Conservation (phyloP, 768 basidiomycete genomes). For the Tephrocybe sp. region DNA sequence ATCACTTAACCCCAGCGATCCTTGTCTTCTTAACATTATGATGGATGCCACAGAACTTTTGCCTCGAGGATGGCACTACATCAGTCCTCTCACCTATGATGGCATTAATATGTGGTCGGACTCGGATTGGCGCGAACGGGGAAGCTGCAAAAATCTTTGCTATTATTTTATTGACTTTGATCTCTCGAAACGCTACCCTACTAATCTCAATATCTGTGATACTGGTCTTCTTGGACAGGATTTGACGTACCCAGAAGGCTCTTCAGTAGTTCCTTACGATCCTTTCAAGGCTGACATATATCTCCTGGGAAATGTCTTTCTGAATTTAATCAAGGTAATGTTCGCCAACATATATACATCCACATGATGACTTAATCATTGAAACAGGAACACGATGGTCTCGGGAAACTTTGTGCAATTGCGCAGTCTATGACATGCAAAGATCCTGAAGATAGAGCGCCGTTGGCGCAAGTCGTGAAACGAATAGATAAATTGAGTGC, state of each 20-base stretch:
- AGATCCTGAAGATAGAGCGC: not conserved
- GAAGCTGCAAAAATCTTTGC: constrained; percentile 27
- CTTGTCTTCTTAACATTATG: constrained; percentile 29
- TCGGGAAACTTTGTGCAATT: not conserved
- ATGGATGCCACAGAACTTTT: constrained; percentile 29
- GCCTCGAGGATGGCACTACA: constrained; percentile 24
- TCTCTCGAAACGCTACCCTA: constrained; percentile 24
- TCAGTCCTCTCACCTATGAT: constrained; percentile 11
- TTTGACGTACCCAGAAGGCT: constrained; percentile 35
- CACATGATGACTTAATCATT: too few species aligned
- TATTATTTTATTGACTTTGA: constrained; percentile 41
- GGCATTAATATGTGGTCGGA: constrained; percentile 10
- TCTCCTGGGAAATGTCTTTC: constrained; percentile 33
- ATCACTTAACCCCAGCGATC: constrained; percentile 6
- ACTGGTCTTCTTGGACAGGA: constrained; percentile 38
- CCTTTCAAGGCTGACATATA: constrained; percentile 45
- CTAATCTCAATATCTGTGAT: constrained; percentile 19
- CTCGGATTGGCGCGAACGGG: constrained; percentile 20
- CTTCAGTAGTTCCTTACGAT: constrained; percentile 21
- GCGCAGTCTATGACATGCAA: not conserved
- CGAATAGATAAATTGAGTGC: not conserved
- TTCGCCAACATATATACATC: not conserved
- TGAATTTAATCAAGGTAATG: not conserved
- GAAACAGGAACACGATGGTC: not conserved
- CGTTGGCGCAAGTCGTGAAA: not conserved